Evolutionary conservation across 306 rosid species (phyloP).

Genomic region (Cucumis sativus): Cucumber_9930_V3 NC_026661.2:19478501-19479000

Average conservation of each 20-base stretch:
- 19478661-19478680: not conserved
- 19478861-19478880: not conserved
- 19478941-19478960: not conserved
- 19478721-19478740: not conserved
- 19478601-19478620: not conserved
- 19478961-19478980: not conserved
- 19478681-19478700: not conserved
- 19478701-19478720: not conserved
- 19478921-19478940: not conserved
- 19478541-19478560: slow-evolving; percentile 60
- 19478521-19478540: slow-evolving; percentile 57
- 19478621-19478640: not conserved
- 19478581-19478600: not conserved
- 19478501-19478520: slow-evolving; percentile 67
- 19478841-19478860: not conserved
- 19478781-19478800: not conserved
- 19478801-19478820: not conserved
- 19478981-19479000: too few species aligned
- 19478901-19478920: not conserved
- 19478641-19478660: not conserved
- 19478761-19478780: not conserved
- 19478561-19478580: not conserved
- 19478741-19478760: not conserved
- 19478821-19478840: not conserved
- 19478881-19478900: not conserved